A percentile compares a stretch with the other conserved stretches of the same genome.
These are phyloP conservation scores for Combretum micranthum DNA, from an alignment of 345 rosid species.

Conservation along the genomic window DNA sequence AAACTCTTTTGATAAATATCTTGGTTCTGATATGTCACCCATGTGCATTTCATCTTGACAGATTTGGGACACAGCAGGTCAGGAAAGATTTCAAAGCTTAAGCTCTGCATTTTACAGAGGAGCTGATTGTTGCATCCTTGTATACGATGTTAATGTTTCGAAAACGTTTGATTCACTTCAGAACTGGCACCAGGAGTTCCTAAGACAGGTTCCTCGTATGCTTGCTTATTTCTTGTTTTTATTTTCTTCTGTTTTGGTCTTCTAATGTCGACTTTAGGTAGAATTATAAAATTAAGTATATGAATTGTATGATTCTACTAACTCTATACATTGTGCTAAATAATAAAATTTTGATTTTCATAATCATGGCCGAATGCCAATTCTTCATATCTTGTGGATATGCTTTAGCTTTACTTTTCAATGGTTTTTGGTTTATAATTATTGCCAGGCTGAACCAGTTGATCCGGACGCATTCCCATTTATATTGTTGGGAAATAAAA, in stretches of 20 bases:
- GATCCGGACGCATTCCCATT: conserved; percentile 60
- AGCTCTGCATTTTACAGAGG: conserved; percentile 88
- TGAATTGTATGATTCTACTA: too few relatives aligned
- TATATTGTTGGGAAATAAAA: conserved; percentile 69
- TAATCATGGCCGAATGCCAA: background rate
- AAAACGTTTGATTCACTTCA: conserved; percentile 60
- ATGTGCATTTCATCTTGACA: conserved; percentile 10
- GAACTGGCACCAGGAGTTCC: conserved; percentile 67
- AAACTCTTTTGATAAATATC: background rate
- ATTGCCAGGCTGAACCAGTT: conserved; percentile 55
- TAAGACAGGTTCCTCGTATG: conserved; percentile 62
- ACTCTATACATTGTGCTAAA: too few relatives aligned
- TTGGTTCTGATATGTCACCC: background rate
- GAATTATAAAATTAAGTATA: too few relatives aligned
- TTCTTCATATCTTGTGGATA: too few relatives aligned
- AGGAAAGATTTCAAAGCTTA: conserved; percentile 85
- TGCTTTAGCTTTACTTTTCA: background rate
- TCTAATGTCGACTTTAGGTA: too few relatives aligned
- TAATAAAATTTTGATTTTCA: too few relatives aligned
- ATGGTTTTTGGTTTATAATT: background rate
- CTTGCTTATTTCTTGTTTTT: background rate
- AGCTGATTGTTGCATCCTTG: conserved; percentile 82
- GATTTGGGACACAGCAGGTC: conserved; percentile 99
- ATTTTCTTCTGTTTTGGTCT: background rate
- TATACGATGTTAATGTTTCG: conserved; percentile 55